Evolutionary conservation across 2,329 filamentous ascomycete genomes (phyloP), one percentile per base, ranked within the genome.

Genomic region (Fusarium sacchari): DNA sequence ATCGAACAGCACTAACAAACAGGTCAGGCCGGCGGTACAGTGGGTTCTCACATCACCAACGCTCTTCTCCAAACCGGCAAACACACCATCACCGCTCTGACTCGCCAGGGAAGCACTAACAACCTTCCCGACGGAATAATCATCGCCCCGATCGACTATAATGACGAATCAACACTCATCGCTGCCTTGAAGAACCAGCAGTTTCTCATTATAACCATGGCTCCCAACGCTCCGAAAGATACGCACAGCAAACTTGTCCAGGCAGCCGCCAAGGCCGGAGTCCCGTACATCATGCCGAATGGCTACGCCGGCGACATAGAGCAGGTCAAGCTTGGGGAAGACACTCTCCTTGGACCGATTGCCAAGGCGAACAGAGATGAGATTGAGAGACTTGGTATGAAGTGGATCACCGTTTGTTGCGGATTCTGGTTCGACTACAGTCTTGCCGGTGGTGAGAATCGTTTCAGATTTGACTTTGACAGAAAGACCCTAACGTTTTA

Each of bases 341-440:
- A 83, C 18, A 75, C 67, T 15, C 26, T 79, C 1, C 47, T 82
- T 13, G 78, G 77, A 0, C 64, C 73, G 1, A 39, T 63, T 8
- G 73, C 68, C 3, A 66, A 76, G 18, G 79, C 77, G 0, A 69
- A 76, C 7, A 67, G 77, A 10, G 78, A 81, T 10, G 80, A 84
- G 75, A 82, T 88, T 50, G 82, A 85, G 77, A 73, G 75, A 0
- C 78, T 85, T 0, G 82, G 82, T 8, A 77, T 80, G 42, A 82
- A 82, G 50, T 88, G 84, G 82, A 81, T 89, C 50, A 79, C 83
- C 2, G 86, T 87, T 44, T 88, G 85, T 82, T 87, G 87, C 71
- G 83, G 85, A 0, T 88, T 86, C 60, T 89, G 87, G 87, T 89
- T 88, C 69, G 84, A 88, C 36, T 88, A 84, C 42, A 87, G 85